Base-by-base conservation (phyloP, 1,139 yeast species). In the Saccharomyces hybrid region DNA sequence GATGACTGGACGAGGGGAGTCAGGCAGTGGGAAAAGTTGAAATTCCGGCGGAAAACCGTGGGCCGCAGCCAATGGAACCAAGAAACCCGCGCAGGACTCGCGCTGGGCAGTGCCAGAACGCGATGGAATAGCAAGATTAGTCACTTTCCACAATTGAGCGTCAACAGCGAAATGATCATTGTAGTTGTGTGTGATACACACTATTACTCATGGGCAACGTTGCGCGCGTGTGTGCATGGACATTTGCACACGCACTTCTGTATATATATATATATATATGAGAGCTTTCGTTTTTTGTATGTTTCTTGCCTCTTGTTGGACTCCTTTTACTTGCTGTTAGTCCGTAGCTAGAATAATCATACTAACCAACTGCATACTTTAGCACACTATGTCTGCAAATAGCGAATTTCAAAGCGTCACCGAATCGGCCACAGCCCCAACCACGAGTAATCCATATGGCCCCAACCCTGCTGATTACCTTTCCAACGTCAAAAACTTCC, bases 331-430 rank as follows among this genome's bases (percentile, higher is more conserved):
- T 41, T 41, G 25, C n/a, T 31, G 1, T 31, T 31, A 31, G 34
- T 14, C 25, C 1, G 19, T 2, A 14, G 7, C 5, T 46, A 38
- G 52, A 44, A 48, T 52, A 38, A 50, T 16, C 27, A 26, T 19
- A 16, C 14, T 27, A 32, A 0, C 25, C 11, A 19, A 26, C 25
- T 23, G 14, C 14, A 48, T 11, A 48, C 14, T 23, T 16, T 23
- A 16, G 23, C 46, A 41, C 26, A 49, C 16, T 5, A 46, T 49
- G 54, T 16, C 26, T 44, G 49, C 44, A 29, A 48, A n/a, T 31
- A 52, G 46, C 16, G 52, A 53, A 14, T 53, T 50, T 19, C 55
- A 53, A 32, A 25, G 46, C 11, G 55, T 53, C 9, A 53, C 55
- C 3, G 55, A 53, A 31, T 46, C 51, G 11, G 41, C 53, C 51